Percentiles rank a stretch among this genome's conserved stretches.
phyloP scores from a whole-genome alignment of 306 rosid genomes.

The Acmispon strigosus region DNA sequence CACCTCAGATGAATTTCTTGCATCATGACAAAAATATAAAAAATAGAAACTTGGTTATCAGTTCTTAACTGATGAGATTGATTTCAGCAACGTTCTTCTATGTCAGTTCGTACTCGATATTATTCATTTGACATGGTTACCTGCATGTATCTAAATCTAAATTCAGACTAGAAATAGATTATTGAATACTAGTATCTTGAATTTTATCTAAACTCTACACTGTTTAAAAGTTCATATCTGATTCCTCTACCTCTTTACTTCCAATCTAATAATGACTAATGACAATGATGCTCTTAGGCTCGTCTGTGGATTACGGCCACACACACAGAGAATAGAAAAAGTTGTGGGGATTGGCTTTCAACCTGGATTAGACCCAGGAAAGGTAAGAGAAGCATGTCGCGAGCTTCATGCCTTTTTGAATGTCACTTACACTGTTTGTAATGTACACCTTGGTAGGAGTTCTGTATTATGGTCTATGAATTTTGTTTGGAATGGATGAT shows the following conservation, averaged over 20 bases:
- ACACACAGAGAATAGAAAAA: constrained; percentile 59
- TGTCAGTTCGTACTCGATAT: neutral
- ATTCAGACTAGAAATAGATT: neutral
- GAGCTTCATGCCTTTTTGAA: neutral
- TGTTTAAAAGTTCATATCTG: neutral
- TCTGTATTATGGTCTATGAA: neutral
- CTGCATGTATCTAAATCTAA: neutral
- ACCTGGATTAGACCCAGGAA: constrained; percentile 87
- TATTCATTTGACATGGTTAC: neutral
- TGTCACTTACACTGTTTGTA: neutral
- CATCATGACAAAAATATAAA: neutral
- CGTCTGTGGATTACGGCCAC: constrained; percentile 68
- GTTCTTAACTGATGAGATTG: constrained; percentile 4
- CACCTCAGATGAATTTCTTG: constrained; percentile 13
- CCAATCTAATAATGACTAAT: neutral
- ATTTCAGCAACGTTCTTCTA: neutral
- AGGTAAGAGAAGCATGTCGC: constrained; percentile 45
- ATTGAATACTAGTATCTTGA: neutral
- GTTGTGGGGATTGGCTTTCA: constrained; percentile 97
- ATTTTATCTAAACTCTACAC: neutral
- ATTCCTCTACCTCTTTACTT: neutral
- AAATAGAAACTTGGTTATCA: neutral
- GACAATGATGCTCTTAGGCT: constrained; percentile 45
- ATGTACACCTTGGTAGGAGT: neutral
- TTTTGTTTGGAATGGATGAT: neutral